phyloP scores from a whole-genome alignment of 1,284 basidiomycete genomes.

The Tilletia horrida region DNA sequence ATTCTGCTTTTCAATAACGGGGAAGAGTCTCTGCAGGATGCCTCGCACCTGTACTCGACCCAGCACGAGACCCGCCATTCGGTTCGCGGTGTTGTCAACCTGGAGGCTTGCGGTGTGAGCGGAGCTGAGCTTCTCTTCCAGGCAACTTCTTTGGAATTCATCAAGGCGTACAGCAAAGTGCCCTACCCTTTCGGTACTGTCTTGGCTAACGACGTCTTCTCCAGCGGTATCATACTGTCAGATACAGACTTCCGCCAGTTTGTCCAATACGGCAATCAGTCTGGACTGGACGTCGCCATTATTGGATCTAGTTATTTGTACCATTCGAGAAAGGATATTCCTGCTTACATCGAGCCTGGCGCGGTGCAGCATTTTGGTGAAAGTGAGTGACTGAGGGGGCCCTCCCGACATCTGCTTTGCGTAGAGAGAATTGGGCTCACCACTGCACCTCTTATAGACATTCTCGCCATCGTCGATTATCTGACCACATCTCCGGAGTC shows the following conservation, averaged over 20 bases:
- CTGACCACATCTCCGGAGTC: slow-evolving; percentile 61
- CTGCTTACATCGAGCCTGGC: slow-evolving; percentile 75
- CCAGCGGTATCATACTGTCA: slow-evolving; percentile 78
- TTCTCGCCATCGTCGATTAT: slow-evolving; percentile 74
- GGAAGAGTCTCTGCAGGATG: slow-evolving; percentile 65
- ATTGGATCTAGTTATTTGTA: slow-evolving; percentile 91
- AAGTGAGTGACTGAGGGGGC: slow-evolving; percentile 61
- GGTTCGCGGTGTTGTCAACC: slow-evolving; percentile 81
- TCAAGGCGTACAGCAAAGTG: slow-evolving; percentile 79
- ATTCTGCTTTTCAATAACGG: slow-evolving; percentile 94
- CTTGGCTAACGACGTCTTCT: slow-evolving; percentile 89
- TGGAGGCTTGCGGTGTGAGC: slow-evolving; percentile 86
- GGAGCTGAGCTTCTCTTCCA: slow-evolving; percentile 92
- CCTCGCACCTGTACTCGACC: slow-evolving; percentile 65
- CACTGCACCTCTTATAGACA: slow-evolving; percentile 34
- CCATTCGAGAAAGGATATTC: slow-evolving; percentile 81
- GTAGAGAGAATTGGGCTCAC: neutral
- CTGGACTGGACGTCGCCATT: slow-evolving; percentile 74
- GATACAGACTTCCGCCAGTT: slow-evolving; percentile 65
- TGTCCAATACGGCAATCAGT: slow-evolving; percentile 70
- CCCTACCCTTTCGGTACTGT: slow-evolving; percentile 88
- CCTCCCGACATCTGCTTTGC: neutral
- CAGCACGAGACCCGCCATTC: slow-evolving; percentile 58
- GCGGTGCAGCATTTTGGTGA: slow-evolving; percentile 84
- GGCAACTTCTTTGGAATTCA: slow-evolving; percentile 90